phyloP scores from a whole-genome alignment of 164 flowering plant genomes.

The Houttuynia cordata region DNA sequence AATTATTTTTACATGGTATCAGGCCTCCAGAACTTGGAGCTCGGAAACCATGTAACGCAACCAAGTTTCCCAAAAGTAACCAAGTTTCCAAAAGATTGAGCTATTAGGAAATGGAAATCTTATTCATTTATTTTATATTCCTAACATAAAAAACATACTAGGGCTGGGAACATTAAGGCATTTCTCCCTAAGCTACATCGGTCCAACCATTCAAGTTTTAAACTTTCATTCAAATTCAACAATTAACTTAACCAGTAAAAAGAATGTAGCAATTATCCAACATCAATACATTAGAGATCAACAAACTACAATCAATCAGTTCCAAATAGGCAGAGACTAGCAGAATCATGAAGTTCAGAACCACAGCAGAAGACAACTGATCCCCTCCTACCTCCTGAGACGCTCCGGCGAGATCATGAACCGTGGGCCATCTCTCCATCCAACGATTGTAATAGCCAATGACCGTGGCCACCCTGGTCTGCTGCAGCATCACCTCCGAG shows the following conservation, averaged over 20 bases:
- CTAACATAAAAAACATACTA: no score
- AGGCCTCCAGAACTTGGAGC: no score
- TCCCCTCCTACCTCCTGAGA: constrained; percentile 57
- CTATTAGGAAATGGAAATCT: no score
- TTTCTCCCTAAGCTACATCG: background rate
- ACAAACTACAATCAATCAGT: background rate
- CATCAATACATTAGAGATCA: no score
- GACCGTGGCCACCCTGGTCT: constrained; percentile 37
- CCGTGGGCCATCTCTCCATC: constrained; percentile 88
- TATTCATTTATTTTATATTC: no score
- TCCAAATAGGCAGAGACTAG: background rate
- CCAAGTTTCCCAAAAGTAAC: no score
- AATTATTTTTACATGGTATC: no score
- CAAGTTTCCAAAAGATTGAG: no score
- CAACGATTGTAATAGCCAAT: constrained; percentile 72
- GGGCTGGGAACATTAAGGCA: background rate
- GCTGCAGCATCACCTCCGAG: constrained; percentile 95
- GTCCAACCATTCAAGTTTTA: background rate
- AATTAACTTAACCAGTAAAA: no score
- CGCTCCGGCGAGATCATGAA: constrained; percentile 66
- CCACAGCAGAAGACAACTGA: background rate
- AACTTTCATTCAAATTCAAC: no score
- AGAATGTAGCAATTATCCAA: no score
- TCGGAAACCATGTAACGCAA: no score
- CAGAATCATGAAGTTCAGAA: background rate